These are phyloP conservation scores for Ramaria rubella DNA, from an alignment of 768 basidiomycete genomes.

Conservation along the genomic window DNA sequence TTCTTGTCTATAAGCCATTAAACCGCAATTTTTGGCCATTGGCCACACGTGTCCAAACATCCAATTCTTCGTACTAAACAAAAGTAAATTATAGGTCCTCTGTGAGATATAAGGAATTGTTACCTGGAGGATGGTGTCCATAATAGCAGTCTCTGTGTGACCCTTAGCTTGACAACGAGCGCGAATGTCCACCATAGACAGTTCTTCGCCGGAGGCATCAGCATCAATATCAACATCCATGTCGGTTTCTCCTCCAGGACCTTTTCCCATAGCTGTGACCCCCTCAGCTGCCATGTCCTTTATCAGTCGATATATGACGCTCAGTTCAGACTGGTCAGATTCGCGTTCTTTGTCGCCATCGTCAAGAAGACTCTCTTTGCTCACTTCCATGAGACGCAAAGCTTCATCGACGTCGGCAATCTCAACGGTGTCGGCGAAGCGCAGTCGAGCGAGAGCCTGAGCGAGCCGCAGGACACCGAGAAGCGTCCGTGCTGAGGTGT, in stretches of 20 bases:
- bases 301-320: conserved; percentile 86
- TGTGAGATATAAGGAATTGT: conserved; percentile 5
- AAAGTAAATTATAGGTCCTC: conserved; percentile 9
- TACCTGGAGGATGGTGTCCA: conserved; percentile 78
- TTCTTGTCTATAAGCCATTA: conserved; percentile 15
- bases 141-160: conserved; percentile 86
- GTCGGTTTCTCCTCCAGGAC: conserved; percentile 63
- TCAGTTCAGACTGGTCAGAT: conserved; percentile 69
- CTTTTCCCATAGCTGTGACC: conserved; percentile 43
- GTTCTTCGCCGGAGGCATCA: conserved; percentile 50
- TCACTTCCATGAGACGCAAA: conserved; percentile 91
- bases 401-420: conserved; percentile 94
- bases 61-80: conserved; percentile 77
- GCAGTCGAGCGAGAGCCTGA: conserved; percentile 89
- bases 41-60: conserved; percentile 76
- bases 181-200: conserved; percentile 83
- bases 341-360: conserved; percentile 65
- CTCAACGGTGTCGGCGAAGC: conserved; percentile 75
- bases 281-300: conserved; percentile 63
- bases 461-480: conserved; percentile 91
- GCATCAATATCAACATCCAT: conserved; percentile 65
- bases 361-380: conserved; percentile 85
- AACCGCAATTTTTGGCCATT: conserved; percentile 79
- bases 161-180: conserved; percentile 79
- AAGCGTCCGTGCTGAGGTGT: conserved; percentile 93